These are phyloP conservation scores for Suillus lakei DNA, from an alignment of 768 basidiomycete genomes.

Conservation along the genomic window DNA sequence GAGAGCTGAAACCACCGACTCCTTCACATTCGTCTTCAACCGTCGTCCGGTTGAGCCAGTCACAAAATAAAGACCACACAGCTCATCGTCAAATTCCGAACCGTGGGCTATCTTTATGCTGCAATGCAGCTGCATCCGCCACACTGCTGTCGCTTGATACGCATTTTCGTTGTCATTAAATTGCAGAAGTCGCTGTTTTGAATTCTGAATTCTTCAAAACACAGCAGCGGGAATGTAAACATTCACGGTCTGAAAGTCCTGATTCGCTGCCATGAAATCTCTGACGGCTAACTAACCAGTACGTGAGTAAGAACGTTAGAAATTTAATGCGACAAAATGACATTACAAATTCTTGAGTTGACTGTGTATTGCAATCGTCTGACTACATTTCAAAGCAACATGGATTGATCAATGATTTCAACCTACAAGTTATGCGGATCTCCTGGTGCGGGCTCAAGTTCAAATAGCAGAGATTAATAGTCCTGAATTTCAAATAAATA, in stretches of 20 bases:
- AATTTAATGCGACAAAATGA: background rate
- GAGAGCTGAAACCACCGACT: background rate
- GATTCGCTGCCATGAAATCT: background rate
- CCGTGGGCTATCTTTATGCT: background rate
- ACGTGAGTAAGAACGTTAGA: background rate
- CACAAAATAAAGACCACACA: background rate
- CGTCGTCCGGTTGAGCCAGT: background rate
- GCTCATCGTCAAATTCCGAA: background rate
- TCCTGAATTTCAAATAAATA: slow-evolving; percentile 2
- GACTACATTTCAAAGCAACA: background rate
- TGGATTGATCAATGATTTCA: background rate
- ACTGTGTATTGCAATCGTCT: background rate
- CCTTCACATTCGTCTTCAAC: background rate
- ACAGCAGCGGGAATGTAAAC: background rate
- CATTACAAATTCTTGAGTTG: background rate
- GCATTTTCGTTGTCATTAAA: background rate
- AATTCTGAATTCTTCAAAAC: background rate
- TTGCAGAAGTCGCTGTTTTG: background rate
- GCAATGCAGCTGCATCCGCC: no score
- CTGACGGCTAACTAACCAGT: background rate
- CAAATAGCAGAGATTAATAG: background rate
- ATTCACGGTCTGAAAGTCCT: background rate
- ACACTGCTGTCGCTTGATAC: background rate
- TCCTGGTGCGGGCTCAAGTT: background rate
- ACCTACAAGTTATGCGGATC: background rate